Evolutionary conservation across 495 filamentous ascomycete genomes (phyloP).

Genomic region (Talaromyces nanjingensis): DNA sequence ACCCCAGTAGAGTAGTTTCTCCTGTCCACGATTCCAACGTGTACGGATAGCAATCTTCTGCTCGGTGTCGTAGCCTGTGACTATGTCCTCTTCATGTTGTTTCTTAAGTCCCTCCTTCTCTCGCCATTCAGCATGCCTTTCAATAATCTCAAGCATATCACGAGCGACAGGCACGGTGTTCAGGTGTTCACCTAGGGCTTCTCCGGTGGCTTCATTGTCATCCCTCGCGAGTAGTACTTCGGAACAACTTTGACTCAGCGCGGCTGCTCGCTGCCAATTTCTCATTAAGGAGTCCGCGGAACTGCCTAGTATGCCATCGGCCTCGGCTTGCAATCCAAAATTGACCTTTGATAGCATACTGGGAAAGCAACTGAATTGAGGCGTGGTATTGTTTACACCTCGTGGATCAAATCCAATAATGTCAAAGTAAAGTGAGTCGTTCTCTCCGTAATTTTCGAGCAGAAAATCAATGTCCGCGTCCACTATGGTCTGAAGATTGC

Average conservation of each 20-base stretch:
- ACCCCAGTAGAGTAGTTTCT: slow-evolving; percentile 49
- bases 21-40: slow-evolving; percentile 19
- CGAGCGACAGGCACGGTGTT: slow-evolving; percentile 40
- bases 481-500: slow-evolving; percentile 33
- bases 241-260: slow-evolving; percentile 32
- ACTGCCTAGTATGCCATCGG: slow-evolving; percentile 17
- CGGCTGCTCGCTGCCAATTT: slow-evolving; percentile 42
- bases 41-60: slow-evolving; percentile 16
- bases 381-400: slow-evolving; percentile 35
- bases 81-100: slow-evolving; percentile 22
- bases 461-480: slow-evolving; percentile 29
- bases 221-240: slow-evolving; percentile 20
- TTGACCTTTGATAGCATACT: slow-evolving; percentile 14
- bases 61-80: slow-evolving; percentile 28
- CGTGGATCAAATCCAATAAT: slow-evolving; percentile 49
- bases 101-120: slow-evolving; percentile 24
- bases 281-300: slow-evolving; percentile 19
- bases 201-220: slow-evolving; percentile 12
- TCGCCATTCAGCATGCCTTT: slow-evolving; percentile 41
- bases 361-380: slow-evolving; percentile 29
- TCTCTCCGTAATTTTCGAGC: not conserved
- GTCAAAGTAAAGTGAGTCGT: slow-evolving; percentile 39
- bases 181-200: slow-evolving; percentile 38
- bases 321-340: slow-evolving; percentile 26
- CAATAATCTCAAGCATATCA: slow-evolving; percentile 47